Evolutionary conservation across 768 basidiomycete species (phyloP), one percentile per base, ranked within the genome.

Genomic region (Fistulinella prunicolor): DNA sequence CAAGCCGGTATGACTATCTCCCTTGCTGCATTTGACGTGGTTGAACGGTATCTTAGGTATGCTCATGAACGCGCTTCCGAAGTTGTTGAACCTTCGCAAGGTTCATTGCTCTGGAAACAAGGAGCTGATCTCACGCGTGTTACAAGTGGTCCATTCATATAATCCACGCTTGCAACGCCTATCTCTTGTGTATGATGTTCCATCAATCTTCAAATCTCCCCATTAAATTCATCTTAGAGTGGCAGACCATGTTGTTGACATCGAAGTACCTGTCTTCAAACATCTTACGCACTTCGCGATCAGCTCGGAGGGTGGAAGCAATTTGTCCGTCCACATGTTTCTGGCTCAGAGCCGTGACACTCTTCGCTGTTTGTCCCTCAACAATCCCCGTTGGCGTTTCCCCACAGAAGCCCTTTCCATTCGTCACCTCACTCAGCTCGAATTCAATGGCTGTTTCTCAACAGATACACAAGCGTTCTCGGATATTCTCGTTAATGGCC

Each of bases 11-110:
- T 12, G 67, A 49, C 10, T 5, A 6, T 46, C 30, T 32, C 13
- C 13, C 13, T 32, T 6, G 13, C 13, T 32, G 13, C 30, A 14
- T 9, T 32, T 4, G 4, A 32, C 13, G 30, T 32, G 30, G 13
- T 14, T 14, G 30, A 32, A 14, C 17, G 28, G 19, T 9, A 30
- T 39, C 16, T 1, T 19, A 84, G 83, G 83, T 21, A 86, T 87
- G 79, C 67, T 87, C 44, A 75, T 79, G 19, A 87, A 86, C 38
- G 81, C 82, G 3, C 69, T 88, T 9, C 82, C 84, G 10, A 83
- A 81, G 56, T 61, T 87, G 23, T 64, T 66, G 43, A 83, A 80
- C 55, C 69, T 87, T 29, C 72, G 76, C 23, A 81, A 80, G 47
- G 75, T 84, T 3, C 78, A 82, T 58, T 79, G 83, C 36, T 75